These are phyloP conservation scores for Cicer bijugum DNA, from an alignment of 306 rosid species.

Conservation along the genomic window DNA sequence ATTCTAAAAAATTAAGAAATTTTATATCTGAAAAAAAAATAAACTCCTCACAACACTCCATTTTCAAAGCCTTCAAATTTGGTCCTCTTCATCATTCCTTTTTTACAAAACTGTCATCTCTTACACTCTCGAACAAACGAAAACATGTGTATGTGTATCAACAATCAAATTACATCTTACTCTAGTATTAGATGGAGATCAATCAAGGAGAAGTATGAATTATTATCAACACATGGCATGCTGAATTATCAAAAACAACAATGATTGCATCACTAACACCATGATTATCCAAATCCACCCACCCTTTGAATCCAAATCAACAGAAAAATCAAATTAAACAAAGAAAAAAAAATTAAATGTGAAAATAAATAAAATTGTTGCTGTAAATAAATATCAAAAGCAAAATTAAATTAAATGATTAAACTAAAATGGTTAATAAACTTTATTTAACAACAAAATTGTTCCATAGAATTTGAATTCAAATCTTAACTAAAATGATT, in stretches of 20 bases:
- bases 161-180: no score
- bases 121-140: no score
- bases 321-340: neutral
- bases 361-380: neutral
- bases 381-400: neutral
- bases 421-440: neutral
- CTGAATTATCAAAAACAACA: neutral
- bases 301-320: conserved; percentile 30
- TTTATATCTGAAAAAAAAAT: no score
- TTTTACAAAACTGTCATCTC: no score
- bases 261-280: conserved; percentile 6
- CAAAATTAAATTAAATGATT: neutral
- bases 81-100: no score
- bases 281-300: conserved; percentile 32
- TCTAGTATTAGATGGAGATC: neutral
- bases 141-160: no score
- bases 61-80: no score
- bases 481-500: no score
- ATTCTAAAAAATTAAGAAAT: no score
- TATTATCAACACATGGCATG: conserved; percentile 17
- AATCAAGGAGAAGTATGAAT: neutral
- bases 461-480: neutral
- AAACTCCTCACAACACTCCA: no score
- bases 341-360: neutral
- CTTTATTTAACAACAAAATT: neutral